Evolutionary conservation across 1,284 basidiomycete species (phyloP), one percentile per base, ranked within the genome.

Genomic region (Coriolopsis trogii): DNA sequence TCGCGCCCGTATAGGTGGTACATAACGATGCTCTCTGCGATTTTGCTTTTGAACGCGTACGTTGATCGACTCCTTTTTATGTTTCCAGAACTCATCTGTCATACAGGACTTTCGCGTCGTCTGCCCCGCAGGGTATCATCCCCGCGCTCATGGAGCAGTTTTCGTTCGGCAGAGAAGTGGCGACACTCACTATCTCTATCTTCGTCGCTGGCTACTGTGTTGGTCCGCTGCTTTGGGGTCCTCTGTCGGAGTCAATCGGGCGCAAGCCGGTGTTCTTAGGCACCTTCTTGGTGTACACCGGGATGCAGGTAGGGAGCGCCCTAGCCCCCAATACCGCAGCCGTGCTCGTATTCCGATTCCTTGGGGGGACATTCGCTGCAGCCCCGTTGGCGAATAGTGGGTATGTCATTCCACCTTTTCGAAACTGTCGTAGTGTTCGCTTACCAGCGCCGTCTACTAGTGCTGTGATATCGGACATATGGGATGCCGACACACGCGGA

Each of bases 11-110:
- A 78, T 56, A 73, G 84, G 56, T 88, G 86, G 84, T 85, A 80
- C 59, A 67, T 91, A 13, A 91, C 89, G 3, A 59, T 71, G 28
- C 62, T 84, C 3, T 78, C 74, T 1, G 82, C 85, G 37, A 38
- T 87, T 0, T 76, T 91, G 33, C 82, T 90, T 15, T 72, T 91
- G 51, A 87, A 87, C 67, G 85, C 85, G 78, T 81, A 54, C 41
- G 79, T 71, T 6, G 37, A 24, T 30, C 25, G n/a, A 30, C 13
- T 4, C 4, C n/a, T n/a, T n/a, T 28, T 23, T 23, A 12, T 13
- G 4, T 20, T 15, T 3, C 16, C 24, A 9, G 4, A 15, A 16
- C 7, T 6, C 6, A 3, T 46, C 20, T 45, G 31, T 64, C 29
- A 40, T 4, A 24, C 45, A 81, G 80, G 45, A 81, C 87, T 0